Base-by-base conservation (phyloP, 331 rosid species). In the Acacia pycnantha region DNA sequence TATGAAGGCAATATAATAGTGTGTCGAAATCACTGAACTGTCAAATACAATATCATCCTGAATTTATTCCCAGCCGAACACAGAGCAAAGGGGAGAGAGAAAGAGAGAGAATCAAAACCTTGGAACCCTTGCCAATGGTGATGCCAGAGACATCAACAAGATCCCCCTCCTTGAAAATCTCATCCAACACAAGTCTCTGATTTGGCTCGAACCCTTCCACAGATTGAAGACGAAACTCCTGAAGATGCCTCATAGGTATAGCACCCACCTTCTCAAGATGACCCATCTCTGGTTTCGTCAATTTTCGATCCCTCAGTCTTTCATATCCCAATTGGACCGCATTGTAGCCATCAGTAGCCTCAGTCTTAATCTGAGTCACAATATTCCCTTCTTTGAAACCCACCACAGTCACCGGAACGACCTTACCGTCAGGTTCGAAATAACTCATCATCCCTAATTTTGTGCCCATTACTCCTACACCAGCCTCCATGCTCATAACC, bases 51-150 rank as follows among this genome's bases (percentile, higher is more conserved):
- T 6, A 33, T 19, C 21, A 54, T 33, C 41, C 33, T 33, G 3
- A 54, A 74, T 33, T 41, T 41, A 76, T 21, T 35, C 51, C 41
- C 66, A 68, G 19, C 27, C 4, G 6, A 77, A 56, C 40, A 59
- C 51, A 75, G 16, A 27, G 65, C 35, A 24, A 59, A 4, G 24
- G 66, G 13, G 70, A 31, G 14, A 27, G 40, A 51, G 41, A 37
- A 4, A 68, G 85, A 50, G 82, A 79, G 26, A 87, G 69, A 74
- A 54, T 47, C 46, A 54, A 21, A 77, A 91, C 97, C 98, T 84
- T 95, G 98, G 70, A 95, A 95, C 0, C 98, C 88, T 95, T 95
- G 68, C 98, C 98, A 18, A 95, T 95, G 58, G 98, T 95, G 86
- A 86, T 92, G 68, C 98, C 98, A 0, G 98, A 87, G 37, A 95